These are phyloP conservation scores for Hypoxylon fragiforme DNA, from an alignment of 495 filamentous ascomycete species.

Conservation along the genomic window DNA sequence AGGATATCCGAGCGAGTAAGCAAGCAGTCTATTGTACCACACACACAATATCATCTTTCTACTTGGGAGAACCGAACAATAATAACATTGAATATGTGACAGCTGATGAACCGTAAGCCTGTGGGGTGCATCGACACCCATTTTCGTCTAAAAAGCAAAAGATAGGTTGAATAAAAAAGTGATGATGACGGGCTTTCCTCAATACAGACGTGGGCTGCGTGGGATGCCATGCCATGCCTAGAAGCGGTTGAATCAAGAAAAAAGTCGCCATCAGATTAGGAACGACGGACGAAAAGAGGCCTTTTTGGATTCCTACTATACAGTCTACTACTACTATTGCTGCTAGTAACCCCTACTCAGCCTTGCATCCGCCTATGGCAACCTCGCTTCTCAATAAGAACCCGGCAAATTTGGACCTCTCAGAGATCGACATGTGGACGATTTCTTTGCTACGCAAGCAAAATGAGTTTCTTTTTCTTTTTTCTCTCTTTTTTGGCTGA, in stretches of 20 bases:
- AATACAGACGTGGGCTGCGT: slow-evolving; percentile 12
- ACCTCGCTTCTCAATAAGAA: slow-evolving; percentile 19
- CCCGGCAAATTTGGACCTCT: slow-evolving; percentile 42
- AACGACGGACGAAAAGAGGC: slow-evolving; percentile 13
- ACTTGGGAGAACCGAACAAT: neutral
- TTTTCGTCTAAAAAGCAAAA: slow-evolving; percentile 15
- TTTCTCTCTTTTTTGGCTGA: slow-evolving; percentile 25
- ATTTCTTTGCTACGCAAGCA: slow-evolving; percentile 21
- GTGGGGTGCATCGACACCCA: slow-evolving; percentile 13
- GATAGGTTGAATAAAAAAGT: no score
- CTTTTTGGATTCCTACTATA: no score
- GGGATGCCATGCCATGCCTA: no score
- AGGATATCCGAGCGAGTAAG: no score
- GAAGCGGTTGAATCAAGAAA: slow-evolving; percentile 15
- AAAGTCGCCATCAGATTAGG: slow-evolving; percentile 20
- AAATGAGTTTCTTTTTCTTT: no score
- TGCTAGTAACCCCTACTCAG: slow-evolving; percentile 22
- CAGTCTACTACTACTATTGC: no score
- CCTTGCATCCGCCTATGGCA: slow-evolving; percentile 34
- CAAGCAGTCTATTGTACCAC: no score
- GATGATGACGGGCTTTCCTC: slow-evolving; percentile 4
- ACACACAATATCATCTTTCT: no score
- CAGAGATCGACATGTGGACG: slow-evolving; percentile 43
- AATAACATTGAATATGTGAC: neutral
- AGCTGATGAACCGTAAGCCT: slow-evolving; percentile 6